These are phyloP conservation scores for Arabidopsis arenosa DNA, from an alignment of 345 rosid genomes.

Conservation along the genomic window DNA sequence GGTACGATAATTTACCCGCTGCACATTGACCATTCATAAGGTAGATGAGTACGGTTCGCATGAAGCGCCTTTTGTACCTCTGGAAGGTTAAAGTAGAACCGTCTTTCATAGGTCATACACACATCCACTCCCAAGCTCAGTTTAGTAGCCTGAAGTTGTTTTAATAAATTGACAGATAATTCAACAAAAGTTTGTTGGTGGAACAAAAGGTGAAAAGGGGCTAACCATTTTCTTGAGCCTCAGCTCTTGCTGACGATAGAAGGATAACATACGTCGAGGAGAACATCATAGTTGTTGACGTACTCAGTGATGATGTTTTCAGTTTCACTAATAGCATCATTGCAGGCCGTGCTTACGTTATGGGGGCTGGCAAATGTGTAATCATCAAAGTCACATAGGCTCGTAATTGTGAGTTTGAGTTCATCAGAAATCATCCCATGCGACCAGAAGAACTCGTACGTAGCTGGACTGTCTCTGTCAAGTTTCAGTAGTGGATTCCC, in stretches of 20 bases:
- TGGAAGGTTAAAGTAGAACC: constrained; percentile 78
- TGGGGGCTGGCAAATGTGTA: constrained; percentile 50
- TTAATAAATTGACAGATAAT: not conserved
- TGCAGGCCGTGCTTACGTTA: constrained; percentile 56
- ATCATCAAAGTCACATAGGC: constrained; percentile 59
- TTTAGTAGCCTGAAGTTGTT: constrained; percentile 64
- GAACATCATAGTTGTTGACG: constrained; percentile 72
- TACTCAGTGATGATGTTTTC: constrained; percentile 48
- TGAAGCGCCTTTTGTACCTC: constrained; percentile 88
- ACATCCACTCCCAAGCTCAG: constrained; percentile 78
- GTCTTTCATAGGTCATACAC: constrained; percentile 72
- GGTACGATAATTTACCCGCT: constrained; percentile 45
- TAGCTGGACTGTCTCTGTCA: constrained; percentile 64
- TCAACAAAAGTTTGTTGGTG: not conserved
- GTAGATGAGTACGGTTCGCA: constrained; percentile 70
- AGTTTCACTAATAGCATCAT: constrained; percentile 48
- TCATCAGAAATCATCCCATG: constrained; percentile 95
- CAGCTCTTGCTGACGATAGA: constrained; percentile 81
- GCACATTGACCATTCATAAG: constrained; percentile 76
- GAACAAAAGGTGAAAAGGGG: not conserved
- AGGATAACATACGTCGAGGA: constrained; percentile 79
- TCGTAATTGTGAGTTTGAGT: constrained; percentile 60
- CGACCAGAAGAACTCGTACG: constrained; percentile 83
- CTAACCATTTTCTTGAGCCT: constrained; percentile 68
- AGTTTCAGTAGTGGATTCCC: constrained; percentile 86